Base-by-base conservation (phyloP, 1,284 basidiomycete genomes). In the Albatrellus sp. region DNA sequence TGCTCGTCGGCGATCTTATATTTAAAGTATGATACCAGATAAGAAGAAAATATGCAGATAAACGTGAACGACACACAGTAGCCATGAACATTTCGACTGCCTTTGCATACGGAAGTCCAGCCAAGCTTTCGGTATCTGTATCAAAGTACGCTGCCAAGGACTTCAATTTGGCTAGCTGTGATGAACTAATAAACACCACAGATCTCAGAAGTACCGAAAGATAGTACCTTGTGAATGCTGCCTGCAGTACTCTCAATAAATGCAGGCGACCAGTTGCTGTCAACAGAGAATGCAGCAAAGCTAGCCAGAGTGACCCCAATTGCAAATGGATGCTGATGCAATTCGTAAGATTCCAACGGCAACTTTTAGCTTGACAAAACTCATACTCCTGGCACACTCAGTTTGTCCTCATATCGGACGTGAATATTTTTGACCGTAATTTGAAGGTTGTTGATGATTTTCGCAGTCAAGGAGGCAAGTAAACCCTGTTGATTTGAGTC, bases 381-480 rank as follows among this genome's bases (percentile, higher is more conserved):
- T 60, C 75, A 57, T 61, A 90, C 90, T 30, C 88, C 90, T 19
- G 93, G 93, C 32, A 92, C 90, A 51, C 90, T 97, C 51, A 94
- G 65, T 43, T 80, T 84, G 64, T 99, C 96, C 64, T 99, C 96
- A 57, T 98, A 99, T 41, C 96, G 85, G 43, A 98, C 68, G 59
- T 98, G 93, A 42, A 98, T 89, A 54, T 94, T 92, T 65, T 86
- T 89, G 48, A 99, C 80, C 13, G 90, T 93, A 33, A 98, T 80
- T 66, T 99, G 96, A 13, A 98, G 65, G 59, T 99, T 99, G 64
- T 98, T 96, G 53, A 98, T 77, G 49, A 99, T 81, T 60, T 96
- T 94, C 40, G 87, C 78, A 42, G 87, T 80, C 48, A 99, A 69
- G 14, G 91, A 92, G 40, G 87, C 76, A 53, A 89, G 72, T 50